Conservation (phyloP, 1,284 basidiomycete species). For the Phellinidium pouzarii region DNA sequence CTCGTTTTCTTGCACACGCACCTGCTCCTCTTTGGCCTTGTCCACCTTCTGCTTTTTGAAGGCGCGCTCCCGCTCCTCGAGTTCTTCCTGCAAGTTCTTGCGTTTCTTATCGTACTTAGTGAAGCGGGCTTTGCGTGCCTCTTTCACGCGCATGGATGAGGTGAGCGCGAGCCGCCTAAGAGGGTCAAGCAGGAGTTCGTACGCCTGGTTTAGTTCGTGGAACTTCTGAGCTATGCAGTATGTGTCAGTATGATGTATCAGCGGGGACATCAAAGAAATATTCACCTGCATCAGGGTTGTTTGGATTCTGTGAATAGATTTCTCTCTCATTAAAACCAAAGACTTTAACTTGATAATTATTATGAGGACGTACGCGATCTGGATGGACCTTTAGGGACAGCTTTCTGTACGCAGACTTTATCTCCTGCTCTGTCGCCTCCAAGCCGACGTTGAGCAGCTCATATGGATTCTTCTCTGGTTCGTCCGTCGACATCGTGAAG, state of each 20-base stretch:
- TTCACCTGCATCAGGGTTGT: conserved; percentile 71
- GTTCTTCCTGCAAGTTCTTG: conserved; percentile 75
- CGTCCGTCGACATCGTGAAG: conserved; percentile 25
- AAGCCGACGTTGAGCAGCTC: conserved; percentile 60
- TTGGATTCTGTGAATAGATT: conserved; percentile 50
- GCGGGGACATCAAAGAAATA: conserved; percentile 4
- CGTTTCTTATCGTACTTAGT: conserved; percentile 74
- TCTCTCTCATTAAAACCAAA: conserved; percentile 22
- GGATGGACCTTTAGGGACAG: conserved; percentile 85
- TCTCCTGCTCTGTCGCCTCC: conserved; percentile 76
- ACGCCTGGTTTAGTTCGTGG: conserved; percentile 80
- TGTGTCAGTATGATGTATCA: not conserved
- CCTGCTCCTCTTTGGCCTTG: conserved; percentile 50
- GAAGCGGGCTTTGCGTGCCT: conserved; percentile 66
- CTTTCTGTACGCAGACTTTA: conserved; percentile 78
- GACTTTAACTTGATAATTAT: conserved; percentile 21
- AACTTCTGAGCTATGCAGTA: conserved; percentile 62
- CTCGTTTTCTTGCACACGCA: conserved; percentile 59
- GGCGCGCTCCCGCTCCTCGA: conserved; percentile 75
- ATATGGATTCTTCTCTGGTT: conserved; percentile 64
- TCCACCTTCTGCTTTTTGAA: conserved; percentile 69
- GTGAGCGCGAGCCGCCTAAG: conserved; percentile 79
- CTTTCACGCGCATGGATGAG: conserved; percentile 67
- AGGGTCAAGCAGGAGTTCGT: conserved; percentile 81
- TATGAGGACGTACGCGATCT: conserved; percentile 58